A percentile compares a stretch with the other conserved stretches of the same genome.
phyloP scores from a whole-genome alignment of 2,329 filamentous ascomycete species.

The Colletotrichum paranaense region DNA sequence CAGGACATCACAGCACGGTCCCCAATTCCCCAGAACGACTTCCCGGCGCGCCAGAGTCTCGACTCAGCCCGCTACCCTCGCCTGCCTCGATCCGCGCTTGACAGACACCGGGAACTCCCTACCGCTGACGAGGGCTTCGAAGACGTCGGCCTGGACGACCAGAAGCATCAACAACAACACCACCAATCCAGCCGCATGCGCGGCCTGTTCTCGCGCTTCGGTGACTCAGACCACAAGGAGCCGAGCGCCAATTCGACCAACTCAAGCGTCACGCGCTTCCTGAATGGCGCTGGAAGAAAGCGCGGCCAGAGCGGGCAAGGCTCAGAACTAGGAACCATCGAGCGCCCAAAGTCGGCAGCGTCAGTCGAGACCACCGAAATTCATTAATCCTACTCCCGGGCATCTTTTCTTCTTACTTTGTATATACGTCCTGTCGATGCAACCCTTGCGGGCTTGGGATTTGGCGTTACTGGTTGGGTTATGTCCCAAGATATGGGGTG shows the following conservation, averaged over 20 bases:
- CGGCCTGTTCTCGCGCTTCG: slow-evolving; percentile 84
- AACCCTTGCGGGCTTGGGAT: slow-evolving; percentile 17
- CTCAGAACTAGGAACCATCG: slow-evolving; percentile 76
- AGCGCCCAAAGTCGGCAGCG: slow-evolving; percentile 48
- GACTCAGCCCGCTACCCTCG: slow-evolving; percentile 78
- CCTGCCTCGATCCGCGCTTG: slow-evolving; percentile 70
- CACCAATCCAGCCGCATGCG: slow-evolving; percentile 60
- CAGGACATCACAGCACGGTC: slow-evolving; percentile 93
- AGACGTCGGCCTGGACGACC: slow-evolving; percentile 88
- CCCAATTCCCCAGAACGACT: slow-evolving; percentile 72
- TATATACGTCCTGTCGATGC: not conserved
- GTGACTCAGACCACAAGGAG: slow-evolving; percentile 62
- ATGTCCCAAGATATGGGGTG: slow-evolving; percentile 10
- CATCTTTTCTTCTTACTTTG: slow-evolving; percentile 1
- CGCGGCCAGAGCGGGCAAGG: slow-evolving; percentile 77
- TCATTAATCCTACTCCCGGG: slow-evolving; percentile 13
- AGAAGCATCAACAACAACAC: slow-evolving; percentile 55
- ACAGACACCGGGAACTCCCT: slow-evolving; percentile 68
- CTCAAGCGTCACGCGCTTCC: slow-evolving; percentile 65
- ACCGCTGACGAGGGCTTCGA: slow-evolving; percentile 85
- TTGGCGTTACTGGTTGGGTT: slow-evolving; percentile 21
- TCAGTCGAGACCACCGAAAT: slow-evolving; percentile 40
- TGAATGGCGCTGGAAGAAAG: slow-evolving; percentile 75
- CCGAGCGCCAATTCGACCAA: slow-evolving; percentile 45
- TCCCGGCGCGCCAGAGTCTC: slow-evolving; percentile 79